Evolutionary conservation across 805 yeast species (phyloP).

Genomic region (Hanseniaspora lindneri): DNA sequence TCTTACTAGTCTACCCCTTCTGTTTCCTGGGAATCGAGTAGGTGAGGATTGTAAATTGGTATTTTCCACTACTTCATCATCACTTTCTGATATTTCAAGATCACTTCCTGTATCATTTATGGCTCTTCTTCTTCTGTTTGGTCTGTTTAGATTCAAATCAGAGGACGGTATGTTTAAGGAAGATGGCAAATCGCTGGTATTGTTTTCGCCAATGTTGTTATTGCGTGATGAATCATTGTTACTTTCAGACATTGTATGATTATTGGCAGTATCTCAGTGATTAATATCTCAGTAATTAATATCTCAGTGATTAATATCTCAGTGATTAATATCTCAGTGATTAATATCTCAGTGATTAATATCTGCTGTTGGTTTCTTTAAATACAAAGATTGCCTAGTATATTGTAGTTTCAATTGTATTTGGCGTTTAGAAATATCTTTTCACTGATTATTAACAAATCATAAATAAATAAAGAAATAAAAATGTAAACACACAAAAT

Average conservation of each 20-base stretch:
- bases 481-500: no score
- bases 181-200: conserved; percentile 10
- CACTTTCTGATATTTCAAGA: conserved; percentile 2
- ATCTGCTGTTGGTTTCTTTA: no score
- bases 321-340: no score
- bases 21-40: conserved; percentile 20
- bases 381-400: no score
- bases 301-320: no score
- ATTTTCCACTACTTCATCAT: conserved; percentile 1
- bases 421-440: no score
- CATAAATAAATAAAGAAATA: no score
- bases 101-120: conserved; percentile 10
- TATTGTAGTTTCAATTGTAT: no score
- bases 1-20: conserved; percentile 27
- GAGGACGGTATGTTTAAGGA: conserved; percentile 10
- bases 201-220: neutral
- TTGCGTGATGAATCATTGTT: neutral
- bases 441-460: no score
- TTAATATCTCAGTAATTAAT: no score
- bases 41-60: conserved; percentile 13
- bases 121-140: conserved; percentile 14
- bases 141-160: conserved; percentile 5
- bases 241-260: conserved; percentile 12
- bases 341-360: no score
- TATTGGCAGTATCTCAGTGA: no score